Evolutionary conservation across 768 basidiomycete genomes (phyloP).

Genomic region (Floccularia luteovirens): DNA sequence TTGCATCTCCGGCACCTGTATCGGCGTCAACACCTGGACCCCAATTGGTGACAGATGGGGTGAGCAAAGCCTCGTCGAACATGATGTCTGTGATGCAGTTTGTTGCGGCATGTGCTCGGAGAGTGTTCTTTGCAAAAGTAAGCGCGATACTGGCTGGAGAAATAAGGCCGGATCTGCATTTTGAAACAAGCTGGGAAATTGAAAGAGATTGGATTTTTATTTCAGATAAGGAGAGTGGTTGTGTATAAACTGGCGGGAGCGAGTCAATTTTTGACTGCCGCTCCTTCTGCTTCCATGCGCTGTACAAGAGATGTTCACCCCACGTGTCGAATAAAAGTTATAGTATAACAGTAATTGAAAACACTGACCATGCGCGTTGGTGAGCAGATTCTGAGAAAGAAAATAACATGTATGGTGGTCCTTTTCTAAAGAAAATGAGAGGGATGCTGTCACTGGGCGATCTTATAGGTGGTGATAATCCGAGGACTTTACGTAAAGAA

Average conservation of each 20-base stretch:
- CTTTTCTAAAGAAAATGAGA: too few species aligned
- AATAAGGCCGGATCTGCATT: constrained; percentile 33
- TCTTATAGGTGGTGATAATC: too few species aligned
- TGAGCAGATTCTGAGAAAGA: constrained; percentile 25
- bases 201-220: constrained; percentile 42
- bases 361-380: constrained; percentile 32
- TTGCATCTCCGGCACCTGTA: constrained; percentile 20
- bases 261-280: constrained; percentile 34
- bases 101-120: constrained; percentile 46
- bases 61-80: constrained; percentile 37
- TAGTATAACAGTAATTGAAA: too few species aligned
- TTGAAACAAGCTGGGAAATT: constrained; percentile 34
- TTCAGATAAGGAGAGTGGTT: constrained; percentile 34
- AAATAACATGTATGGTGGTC: constrained; percentile 26
- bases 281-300: constrained; percentile 36
- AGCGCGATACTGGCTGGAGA: constrained; percentile 35
- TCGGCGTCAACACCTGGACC: constrained; percentile 29
- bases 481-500: too few species aligned
- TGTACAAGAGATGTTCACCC: constrained; percentile 10
- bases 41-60: constrained; percentile 30
- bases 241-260: constrained; percentile 26
- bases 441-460: too few species aligned
- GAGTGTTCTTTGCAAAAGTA: constrained; percentile 47
- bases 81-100: constrained; percentile 68
- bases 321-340: neutral